Percentiles rank a stretch among this genome's conserved stretches.
Conservation (phyloP, 345 rosid genomes). For the Microcos paniculata region DNA sequence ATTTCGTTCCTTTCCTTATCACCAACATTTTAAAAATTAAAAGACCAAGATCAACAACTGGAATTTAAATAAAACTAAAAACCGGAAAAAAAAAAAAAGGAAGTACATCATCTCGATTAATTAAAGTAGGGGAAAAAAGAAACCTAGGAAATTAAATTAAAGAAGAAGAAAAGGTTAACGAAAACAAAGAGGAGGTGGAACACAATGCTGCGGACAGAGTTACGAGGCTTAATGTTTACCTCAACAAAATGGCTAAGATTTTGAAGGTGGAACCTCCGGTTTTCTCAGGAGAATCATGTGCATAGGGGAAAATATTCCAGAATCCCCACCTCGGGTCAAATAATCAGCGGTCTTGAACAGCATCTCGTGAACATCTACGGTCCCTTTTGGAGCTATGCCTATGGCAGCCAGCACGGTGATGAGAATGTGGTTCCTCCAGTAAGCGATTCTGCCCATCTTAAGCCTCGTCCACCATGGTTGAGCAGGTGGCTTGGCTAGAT, state of each 20-base stretch:
- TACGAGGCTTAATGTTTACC: conserved; percentile 2
- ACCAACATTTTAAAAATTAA: background rate
- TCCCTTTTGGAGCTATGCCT: conserved; percentile 89
- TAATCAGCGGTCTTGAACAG: conserved; percentile 81
- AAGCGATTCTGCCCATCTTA: conserved; percentile 84
- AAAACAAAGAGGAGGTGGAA: conserved; percentile 14
- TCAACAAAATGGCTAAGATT: conserved; percentile 23
- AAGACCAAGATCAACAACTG: background rate
- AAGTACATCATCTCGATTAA: conserved; percentile 14
- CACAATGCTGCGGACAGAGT: conserved; percentile 1
- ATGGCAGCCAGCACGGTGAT: conserved; percentile 66
- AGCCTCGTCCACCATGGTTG: conserved; percentile 87
- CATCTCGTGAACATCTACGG: conserved; percentile 95
- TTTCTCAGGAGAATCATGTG: conserved; percentile 93
- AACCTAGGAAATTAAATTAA: background rate
- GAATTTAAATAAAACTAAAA: conserved; percentile 17
- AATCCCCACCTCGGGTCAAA: conserved; percentile 79
- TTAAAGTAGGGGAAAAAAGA: background rate
- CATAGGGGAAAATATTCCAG: conserved; percentile 92
- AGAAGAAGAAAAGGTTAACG: conserved; percentile 2
- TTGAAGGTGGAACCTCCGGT: conserved; percentile 39
- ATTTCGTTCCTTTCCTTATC: background rate
- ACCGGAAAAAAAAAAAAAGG: background rate
- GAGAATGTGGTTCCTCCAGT: conserved; percentile 92
- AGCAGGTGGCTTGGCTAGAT: conserved; percentile 80